Conservation (phyloP, 192 early-diverging fungal genomes). For the Lunasporangiospora selenospora region DNA sequence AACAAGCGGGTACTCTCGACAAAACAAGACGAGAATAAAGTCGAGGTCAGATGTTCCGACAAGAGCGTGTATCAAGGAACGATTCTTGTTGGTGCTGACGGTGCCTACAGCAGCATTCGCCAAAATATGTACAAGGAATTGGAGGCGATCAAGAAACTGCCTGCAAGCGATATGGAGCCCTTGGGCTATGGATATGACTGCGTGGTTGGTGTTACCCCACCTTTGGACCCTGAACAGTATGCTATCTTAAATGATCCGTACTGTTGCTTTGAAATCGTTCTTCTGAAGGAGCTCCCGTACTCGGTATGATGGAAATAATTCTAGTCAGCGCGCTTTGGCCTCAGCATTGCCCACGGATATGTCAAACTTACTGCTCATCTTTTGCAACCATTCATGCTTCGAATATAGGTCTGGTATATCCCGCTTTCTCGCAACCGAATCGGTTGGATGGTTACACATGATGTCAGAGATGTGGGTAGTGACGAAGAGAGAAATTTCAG, state of each 20-base stretch:
- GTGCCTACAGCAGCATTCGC: slow-evolving; percentile 21
- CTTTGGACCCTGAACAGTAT: slow-evolving; percentile 17
- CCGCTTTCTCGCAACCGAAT: slow-evolving; percentile 6
- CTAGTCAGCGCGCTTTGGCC: background rate
- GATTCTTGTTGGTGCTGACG: slow-evolving; percentile 31
- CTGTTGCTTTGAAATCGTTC: slow-evolving; percentile 14
- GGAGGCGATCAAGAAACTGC: background rate
- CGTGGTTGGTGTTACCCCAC: slow-evolving; percentile 12
- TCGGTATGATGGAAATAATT: slow-evolving; percentile 5
- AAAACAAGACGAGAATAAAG: slow-evolving; percentile 17
- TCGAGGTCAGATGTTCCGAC: slow-evolving; percentile 11
- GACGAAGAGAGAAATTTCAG: slow-evolving; percentile 1
- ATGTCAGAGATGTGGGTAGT: slow-evolving; percentile 2
- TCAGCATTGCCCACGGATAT: too few relatives aligned
- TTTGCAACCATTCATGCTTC: too few relatives aligned
- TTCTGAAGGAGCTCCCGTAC: slow-evolving; percentile 9
- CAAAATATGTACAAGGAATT: slow-evolving; percentile 19
- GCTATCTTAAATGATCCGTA: slow-evolving; percentile 12
- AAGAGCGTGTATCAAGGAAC: slow-evolving; percentile 8
- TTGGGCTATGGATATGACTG: slow-evolving; percentile 20
- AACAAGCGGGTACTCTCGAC: slow-evolving; percentile 10
- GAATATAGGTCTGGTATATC: slow-evolving; percentile 22
- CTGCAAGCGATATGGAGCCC: slow-evolving; percentile 7
- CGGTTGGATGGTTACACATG: slow-evolving; percentile 19
- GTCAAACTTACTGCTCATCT: background rate